Evolutionary conservation across 1,284 basidiomycete genomes (phyloP).

Genomic region (Xerocomus amazonicus): DNA sequence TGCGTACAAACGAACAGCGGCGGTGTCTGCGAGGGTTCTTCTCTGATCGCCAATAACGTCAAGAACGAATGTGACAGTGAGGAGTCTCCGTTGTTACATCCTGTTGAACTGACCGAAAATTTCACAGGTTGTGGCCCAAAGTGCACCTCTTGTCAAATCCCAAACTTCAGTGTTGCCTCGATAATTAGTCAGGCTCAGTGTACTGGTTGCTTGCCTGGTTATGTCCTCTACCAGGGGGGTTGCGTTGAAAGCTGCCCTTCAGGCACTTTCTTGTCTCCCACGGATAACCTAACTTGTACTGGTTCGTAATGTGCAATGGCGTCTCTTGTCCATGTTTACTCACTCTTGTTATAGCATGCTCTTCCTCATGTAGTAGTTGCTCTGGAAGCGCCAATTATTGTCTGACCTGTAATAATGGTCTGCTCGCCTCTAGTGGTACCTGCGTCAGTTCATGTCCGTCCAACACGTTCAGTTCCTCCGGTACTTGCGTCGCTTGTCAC

Average conservation of each 20-base stretch:
- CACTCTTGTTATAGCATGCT: slow-evolving; percentile 52
- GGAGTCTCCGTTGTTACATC: slow-evolving; percentile 29
- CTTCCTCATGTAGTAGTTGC: slow-evolving; percentile 70
- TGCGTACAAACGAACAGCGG: slow-evolving; percentile 63
- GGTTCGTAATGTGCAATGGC: slow-evolving; percentile 38
- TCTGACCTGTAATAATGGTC: slow-evolving; percentile 60
- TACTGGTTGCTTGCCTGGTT: slow-evolving; percentile 72
- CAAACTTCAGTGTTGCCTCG: slow-evolving; percentile 65
- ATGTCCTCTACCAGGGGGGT: slow-evolving; percentile 61
- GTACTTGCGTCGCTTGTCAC: slow-evolving; percentile 69
- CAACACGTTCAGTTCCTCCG: slow-evolving; percentile 61
- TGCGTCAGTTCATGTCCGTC: slow-evolving; percentile 73
- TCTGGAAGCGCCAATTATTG: slow-evolving; percentile 64
- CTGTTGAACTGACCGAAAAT: not conserved
- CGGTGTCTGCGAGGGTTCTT: slow-evolving; percentile 69
- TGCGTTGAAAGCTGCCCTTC: slow-evolving; percentile 68
- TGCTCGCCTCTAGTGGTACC: slow-evolving; percentile 64
- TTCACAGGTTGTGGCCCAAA: slow-evolving; percentile 67
- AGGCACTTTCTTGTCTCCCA: slow-evolving; percentile 66
- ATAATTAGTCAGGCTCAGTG: slow-evolving; percentile 66
- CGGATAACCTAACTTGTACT: slow-evolving; percentile 67
- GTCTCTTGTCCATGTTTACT: slow-evolving; percentile 16
- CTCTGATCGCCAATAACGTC: slow-evolving; percentile 73
- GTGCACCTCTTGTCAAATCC: slow-evolving; percentile 72
- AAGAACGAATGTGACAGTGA: slow-evolving; percentile 77